Evolutionary conservation across 495 filamentous ascomycete genomes (phyloP), one percentile per base, ranked within the genome.

Genomic region (Terfezia boudieri): DNA sequence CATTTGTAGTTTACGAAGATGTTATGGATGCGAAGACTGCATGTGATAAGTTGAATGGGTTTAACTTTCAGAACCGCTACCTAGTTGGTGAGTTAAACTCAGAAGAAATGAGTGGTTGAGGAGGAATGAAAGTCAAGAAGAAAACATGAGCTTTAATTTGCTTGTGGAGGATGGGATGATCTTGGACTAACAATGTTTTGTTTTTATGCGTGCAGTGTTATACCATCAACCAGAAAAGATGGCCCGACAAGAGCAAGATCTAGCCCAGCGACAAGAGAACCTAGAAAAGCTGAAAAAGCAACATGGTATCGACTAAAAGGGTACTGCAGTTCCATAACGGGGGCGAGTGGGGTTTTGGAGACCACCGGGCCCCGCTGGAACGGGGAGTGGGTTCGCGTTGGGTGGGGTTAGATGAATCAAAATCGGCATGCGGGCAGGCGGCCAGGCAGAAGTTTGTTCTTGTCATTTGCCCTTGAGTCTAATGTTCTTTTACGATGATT

Each of bases 191-290:
- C 58, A 53, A 37, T n/a, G n/a, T 35, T 16, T 49, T 32, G 9
- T 32, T 32, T 20, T 32, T 32, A 7, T 32, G 32, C 17, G 10
- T 64, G 36, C 64, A 95, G 90, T 96, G 55, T 74, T 98, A 67
- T 96, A 94, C 67, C 90, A 98, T 68, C 90, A 98, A 73, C 89
- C 89, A 62, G 92, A 96, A 67, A 95, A 96, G 77, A 95, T 93
- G 80, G 72, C 75, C 59, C 81, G 78, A 67, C 82, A 88, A 69
- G 88, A 89, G 79, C 84, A 90, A 67, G 87, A 96, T 70, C 75
- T 98, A 56, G 84, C 86, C 57, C 82, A 86, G 67, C 83, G 90
- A 70, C 84, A 94, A 71, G 83, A 93, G 66, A 92, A 89, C 73
- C 76, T 98, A 81, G 90, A 94, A 79, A 84, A 84, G 73, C 77